A percentile compares a stretch with the other conserved stretches of the same genome.
Conservation (phyloP, 169 alveolate species). For the Amoebophrya sp. region DNA sequence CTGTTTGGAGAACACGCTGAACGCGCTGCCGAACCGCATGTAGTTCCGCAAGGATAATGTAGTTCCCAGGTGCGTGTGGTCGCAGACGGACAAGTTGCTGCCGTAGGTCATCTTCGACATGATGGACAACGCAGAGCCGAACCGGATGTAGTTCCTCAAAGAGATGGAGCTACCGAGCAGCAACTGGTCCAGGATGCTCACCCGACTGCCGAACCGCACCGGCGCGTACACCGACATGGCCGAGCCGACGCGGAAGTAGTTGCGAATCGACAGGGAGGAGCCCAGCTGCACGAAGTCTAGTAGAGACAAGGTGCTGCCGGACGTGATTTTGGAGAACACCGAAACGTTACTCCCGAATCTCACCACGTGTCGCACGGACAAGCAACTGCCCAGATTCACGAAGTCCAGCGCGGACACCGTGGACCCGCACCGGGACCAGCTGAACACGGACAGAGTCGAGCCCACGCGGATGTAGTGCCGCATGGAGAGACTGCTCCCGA, state of each 20-base stretch:
- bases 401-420: conserved; percentile 30
- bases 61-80: neutral
- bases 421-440: neutral
- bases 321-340: conserved; percentile 4
- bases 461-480: neutral
- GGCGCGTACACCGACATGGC: conserved; percentile 20
- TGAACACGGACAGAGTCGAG: neutral
- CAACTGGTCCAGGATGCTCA: conserved; percentile 18
- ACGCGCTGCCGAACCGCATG: neutral
- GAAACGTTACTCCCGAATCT: conserved; percentile 11
- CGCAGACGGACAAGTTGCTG: conserved; percentile 20
- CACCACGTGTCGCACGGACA: neutral
- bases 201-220: conserved; percentile 29
- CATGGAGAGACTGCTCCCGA: neutral
- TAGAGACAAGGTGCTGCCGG: neutral
- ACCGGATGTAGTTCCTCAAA: conserved; percentile 13
- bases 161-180: conserved; percentile 17
- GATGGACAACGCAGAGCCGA: conserved; percentile 22
- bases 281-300: conserved; percentile 31
- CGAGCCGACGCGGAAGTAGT: neutral
- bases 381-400: neutral
- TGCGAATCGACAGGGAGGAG: neutral
- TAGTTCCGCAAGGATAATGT: neutral
- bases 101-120: neutral
- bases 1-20: neutral